These are phyloP conservation scores for Skeletonema menzelii DNA, from an alignment of 108 stramenopile species.

Conservation along the genomic window DNA sequence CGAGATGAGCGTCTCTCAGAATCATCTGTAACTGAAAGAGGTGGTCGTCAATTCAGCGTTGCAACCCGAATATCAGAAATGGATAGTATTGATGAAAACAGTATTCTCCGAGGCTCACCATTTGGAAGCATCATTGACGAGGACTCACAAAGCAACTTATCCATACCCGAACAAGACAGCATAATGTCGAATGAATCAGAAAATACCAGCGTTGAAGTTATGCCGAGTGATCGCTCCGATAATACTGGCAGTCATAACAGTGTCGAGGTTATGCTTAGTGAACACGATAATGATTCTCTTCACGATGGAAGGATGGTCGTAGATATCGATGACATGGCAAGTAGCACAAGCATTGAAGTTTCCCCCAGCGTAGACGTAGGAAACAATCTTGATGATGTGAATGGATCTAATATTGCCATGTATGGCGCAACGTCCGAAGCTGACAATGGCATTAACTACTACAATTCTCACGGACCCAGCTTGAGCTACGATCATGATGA, in stretches of 20 bases:
- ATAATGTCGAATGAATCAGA: conserved; percentile 3
- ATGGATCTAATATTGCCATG: background rate
- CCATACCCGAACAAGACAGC: background rate
- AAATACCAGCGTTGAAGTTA: conserved; percentile 26
- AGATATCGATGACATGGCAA: conserved; percentile 13
- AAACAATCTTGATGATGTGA: background rate
- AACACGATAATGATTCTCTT: conserved; percentile 5
- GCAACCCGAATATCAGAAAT: conserved; percentile 9
- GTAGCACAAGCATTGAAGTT: conserved; percentile 32
- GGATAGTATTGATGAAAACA: conserved; percentile 11
- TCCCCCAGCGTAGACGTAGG: conserved; percentile 23
- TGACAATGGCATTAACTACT: background rate
- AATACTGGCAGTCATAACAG: conserved; percentile 14
- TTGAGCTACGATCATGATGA: background rate
- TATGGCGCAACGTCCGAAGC: background rate
- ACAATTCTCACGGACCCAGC: background rate
- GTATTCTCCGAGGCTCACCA: background rate
- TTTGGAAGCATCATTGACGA: background rate
- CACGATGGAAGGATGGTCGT: conserved; percentile 6
- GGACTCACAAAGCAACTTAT: background rate
- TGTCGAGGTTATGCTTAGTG: conserved; percentile 20
- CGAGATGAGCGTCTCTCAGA: conserved; percentile 33
- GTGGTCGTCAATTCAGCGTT: conserved; percentile 4
- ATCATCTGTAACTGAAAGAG: conserved; percentile 25
- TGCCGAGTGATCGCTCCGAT: conserved; percentile 27